Evolutionary conservation across 306 rosid genomes (phyloP).

Genomic region (Casuarina equisetifolia): DNA sequence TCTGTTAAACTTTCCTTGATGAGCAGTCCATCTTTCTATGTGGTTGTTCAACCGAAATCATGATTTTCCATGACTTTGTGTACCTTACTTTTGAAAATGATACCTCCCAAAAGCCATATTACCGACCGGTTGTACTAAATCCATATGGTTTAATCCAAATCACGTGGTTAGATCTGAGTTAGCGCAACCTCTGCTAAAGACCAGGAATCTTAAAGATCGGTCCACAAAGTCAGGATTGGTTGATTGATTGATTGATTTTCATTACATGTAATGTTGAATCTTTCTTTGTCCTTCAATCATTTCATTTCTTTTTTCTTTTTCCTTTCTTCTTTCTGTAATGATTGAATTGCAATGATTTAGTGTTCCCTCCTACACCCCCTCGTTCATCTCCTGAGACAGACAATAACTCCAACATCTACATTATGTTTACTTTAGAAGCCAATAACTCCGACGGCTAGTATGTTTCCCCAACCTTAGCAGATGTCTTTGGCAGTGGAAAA

Average conservation of each 20-base stretch:
- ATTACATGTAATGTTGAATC: neutral
- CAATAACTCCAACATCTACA: no score
- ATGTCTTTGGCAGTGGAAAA: neutral
- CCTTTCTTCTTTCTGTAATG: neutral
- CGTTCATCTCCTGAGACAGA: neutral
- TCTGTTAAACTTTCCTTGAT: neutral
- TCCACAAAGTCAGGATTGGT: neutral
- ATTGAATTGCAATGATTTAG: no score
- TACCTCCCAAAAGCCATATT: neutral
- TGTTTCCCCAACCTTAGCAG: neutral
- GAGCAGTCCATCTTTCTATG: neutral
- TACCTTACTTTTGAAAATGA: neutral
- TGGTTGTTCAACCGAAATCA: neutral
- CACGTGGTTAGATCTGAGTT: neutral
- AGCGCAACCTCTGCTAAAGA: neutral
- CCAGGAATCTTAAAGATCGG: neutral
- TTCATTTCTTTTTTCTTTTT: neutral
- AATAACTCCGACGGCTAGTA: neutral
- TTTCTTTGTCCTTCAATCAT: neutral
- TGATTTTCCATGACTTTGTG: neutral
- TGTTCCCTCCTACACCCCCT: neutral
- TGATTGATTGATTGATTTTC: neutral
- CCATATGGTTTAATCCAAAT: neutral
- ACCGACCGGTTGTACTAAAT: neutral
- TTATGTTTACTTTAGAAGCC: no score